phyloP scores from a whole-genome alignment of 2,329 filamentous ascomycete species.

The Aspergillus aculeatus region DNA sequence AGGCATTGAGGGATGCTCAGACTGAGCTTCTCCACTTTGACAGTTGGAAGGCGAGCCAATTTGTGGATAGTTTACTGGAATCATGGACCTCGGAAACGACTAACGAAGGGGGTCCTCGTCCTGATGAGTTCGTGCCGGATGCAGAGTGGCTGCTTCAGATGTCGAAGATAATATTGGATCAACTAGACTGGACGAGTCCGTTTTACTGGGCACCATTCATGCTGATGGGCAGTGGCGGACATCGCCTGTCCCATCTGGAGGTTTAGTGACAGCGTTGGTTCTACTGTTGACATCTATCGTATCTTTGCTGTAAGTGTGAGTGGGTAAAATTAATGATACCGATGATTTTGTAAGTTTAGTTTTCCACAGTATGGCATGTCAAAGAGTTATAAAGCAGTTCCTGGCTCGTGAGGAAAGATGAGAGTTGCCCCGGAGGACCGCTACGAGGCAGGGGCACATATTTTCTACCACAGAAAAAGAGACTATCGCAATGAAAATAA shows the following conservation, averaged over 20 bases:
- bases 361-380: no score
- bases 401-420: no score
- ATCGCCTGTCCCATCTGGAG: slow-evolving; percentile 6
- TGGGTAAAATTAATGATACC: no score
- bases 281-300: no score
- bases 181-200: slow-evolving; percentile 26
- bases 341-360: no score
- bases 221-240: slow-evolving; percentile 24
- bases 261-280: not conserved
- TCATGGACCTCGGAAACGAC: slow-evolving; percentile 5
- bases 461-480: no score
- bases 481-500: no score
- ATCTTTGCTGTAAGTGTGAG: no score
- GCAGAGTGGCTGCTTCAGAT: slow-evolving; percentile 19
- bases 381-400: no score
- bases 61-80: slow-evolving; percentile 23
- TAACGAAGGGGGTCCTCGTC: not conserved
- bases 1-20: slow-evolving; percentile 20
- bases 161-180: slow-evolving; percentile 22
- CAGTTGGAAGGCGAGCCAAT: slow-evolving; percentile 12
- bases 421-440: no score
- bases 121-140: slow-evolving; percentile 22
- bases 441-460: no score
- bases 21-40: slow-evolving; percentile 21
- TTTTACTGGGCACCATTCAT: slow-evolving; percentile 28